Evolutionary conservation across 83 land plant genomes (phyloP).

Genomic region (Isoetes engelmannii): DNA sequence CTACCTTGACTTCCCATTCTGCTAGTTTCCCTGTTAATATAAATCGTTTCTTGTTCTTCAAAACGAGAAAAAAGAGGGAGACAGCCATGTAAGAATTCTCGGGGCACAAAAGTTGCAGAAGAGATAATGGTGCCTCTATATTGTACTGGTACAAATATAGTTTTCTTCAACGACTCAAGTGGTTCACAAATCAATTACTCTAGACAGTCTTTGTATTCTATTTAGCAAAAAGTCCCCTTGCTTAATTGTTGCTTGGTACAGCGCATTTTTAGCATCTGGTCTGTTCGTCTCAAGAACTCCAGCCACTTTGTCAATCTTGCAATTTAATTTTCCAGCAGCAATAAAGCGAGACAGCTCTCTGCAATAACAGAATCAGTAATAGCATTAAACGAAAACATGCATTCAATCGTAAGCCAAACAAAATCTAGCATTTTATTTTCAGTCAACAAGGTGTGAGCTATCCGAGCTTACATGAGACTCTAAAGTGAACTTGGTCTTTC

Average conservation of each 20-base stretch:
- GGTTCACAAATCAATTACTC: conserved; percentile 84
- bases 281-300: conserved; percentile 93
- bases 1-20: too few relatives aligned
- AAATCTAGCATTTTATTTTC: background rate
- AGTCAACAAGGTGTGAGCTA: background rate
- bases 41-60: too few relatives aligned
- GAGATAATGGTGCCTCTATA: too few relatives aligned
- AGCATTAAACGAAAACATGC: too few relatives aligned
- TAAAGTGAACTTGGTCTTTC: too few relatives aligned
- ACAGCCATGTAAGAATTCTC: too few relatives aligned
- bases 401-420: background rate
- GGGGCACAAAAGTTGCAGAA: too few relatives aligned
- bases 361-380: too few relatives aligned
- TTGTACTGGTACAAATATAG: too few relatives aligned
- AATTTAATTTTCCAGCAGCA: conserved; percentile 91
- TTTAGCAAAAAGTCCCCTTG: conserved; percentile 94
- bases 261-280: conserved; percentile 94
- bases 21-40: too few relatives aligned
- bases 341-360: conserved; percentile 94
- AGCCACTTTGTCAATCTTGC: conserved; percentile 95
- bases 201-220: conserved; percentile 90
- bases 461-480: too few relatives aligned
- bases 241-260: conserved; percentile 93
- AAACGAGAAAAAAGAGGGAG: too few relatives aligned
- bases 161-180: background rate